Evolutionary conservation across 768 basidiomycete species (phyloP).

Genomic region (Boletus reticulatus): DNA sequence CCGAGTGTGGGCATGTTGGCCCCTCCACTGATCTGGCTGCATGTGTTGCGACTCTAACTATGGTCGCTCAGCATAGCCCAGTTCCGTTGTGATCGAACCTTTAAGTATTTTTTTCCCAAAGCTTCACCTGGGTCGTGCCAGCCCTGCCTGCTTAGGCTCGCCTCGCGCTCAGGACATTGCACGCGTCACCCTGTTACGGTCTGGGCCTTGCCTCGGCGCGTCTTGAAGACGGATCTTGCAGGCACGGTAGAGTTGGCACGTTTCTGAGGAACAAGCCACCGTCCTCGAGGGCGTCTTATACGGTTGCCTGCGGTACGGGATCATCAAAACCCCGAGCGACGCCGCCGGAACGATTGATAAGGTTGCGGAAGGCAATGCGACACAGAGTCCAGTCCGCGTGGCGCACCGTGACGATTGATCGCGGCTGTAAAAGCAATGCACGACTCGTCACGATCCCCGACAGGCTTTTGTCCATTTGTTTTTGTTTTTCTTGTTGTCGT

Average conservation of each 20-base stretch:
- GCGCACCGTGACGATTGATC: constrained; percentile 15
- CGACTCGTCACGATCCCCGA: neutral
- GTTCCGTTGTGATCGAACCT: constrained; percentile 31
- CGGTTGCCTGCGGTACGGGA: neutral
- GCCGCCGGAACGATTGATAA: constrained; percentile 14
- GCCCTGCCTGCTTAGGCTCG: constrained; percentile 8
- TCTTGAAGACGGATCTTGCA: constrained; percentile 16
- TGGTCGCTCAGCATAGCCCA: constrained; percentile 28
- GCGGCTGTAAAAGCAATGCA: neutral
- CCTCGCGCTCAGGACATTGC: constrained; percentile 9
- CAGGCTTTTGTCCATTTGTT: neutral
- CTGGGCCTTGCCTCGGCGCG: neutral
- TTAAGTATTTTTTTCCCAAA: constrained; percentile 14
- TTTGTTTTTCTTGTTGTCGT: neutral
- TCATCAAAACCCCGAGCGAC: constrained; percentile 7
- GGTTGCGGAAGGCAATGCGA: constrained; percentile 6
- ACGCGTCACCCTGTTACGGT: neutral
- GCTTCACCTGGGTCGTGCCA: constrained; percentile 8
- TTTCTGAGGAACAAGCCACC: neutral
- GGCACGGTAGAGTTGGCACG: constrained; percentile 1
- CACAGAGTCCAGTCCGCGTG: constrained; percentile 9
- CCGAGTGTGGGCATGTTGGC: constrained; percentile 11
- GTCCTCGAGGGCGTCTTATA: neutral
- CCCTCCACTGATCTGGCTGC: neutral
- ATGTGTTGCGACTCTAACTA: constrained; percentile 14